Evolutionary conservation across 495 filamentous ascomycete species (phyloP), one percentile per base, ranked within the genome.

Genomic region (Hypoxylon trugodes): DNA sequence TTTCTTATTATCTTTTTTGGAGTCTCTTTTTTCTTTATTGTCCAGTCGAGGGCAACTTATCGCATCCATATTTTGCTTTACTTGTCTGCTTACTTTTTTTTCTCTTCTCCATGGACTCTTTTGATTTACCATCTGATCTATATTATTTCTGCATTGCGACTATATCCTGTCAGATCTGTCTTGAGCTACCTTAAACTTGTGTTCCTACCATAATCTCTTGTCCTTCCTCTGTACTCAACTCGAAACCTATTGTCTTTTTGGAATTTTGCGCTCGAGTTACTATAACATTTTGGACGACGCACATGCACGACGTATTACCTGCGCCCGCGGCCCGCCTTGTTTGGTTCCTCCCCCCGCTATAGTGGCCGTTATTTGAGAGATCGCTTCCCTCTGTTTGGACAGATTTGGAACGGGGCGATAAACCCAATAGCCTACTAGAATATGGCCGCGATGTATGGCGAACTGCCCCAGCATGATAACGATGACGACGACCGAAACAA

Each of bases 381-480:
- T 35, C 42, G 12, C 24, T 6, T 15, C 26, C 38, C 13, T 55
- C 33, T 10, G 18, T 12, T 13, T 13, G 18, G 41, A 36, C 26
- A 13, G 12, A n/a, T 36, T 35, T 22, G 19, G 47, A 38, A 42
- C 35, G 19, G 41, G 12, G 43, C 22, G 36, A 53, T 25, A 53
- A 16, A 13, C 6, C n/a, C 19, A 18, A 9, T 13, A 21, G 15
- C 40, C 19, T 25, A 36, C 35, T 28, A 26, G 15, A 70, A 54
- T 50, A 77, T 77, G 75, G 69, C 73, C 66, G 60, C 66, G 56
- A 68, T 51, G 33, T 70, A 75, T 68, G 65, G 71, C 43, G 57
- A 72, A 53, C 16, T 74, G 36, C 55, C 61, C 37, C 74, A 72
- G 55, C 50, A 57, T 38, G 73, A 76, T 52, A 66, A 68, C 30